A percentile compares a stretch with the other conserved stretches of the same genome.
Evolutionary conservation across 139 green algal species (phyloP).

Genomic region (Picochlorum costavermella): DNA sequence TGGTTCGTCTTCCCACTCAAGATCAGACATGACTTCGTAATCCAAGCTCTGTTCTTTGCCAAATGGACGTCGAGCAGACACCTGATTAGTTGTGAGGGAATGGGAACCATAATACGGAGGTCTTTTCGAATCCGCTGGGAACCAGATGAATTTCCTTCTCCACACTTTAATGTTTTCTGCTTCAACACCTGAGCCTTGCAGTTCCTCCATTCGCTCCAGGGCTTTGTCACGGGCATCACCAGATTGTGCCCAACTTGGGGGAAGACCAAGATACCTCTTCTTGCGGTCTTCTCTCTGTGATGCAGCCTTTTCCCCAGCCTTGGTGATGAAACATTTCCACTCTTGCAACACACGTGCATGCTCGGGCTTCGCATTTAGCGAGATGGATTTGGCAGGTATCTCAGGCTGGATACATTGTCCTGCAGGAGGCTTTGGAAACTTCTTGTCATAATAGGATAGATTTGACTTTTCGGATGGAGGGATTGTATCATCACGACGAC

Average conservation of each 20-base stretch:
- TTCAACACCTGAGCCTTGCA: constrained; percentile 10
- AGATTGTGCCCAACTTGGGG: constrained; percentile 46
- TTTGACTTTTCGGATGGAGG: not conserved
- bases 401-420: too few relatives aligned
- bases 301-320: not conserved
- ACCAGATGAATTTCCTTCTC: constrained; percentile 51
- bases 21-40: constrained; percentile 66
- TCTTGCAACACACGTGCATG: not conserved
- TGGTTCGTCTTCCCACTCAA: constrained; percentile 76
- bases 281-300: not conserved
- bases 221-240: constrained; percentile 6
- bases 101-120: constrained; percentile 55
- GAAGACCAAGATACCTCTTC: constrained; percentile 30
- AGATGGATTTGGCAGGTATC: too few relatives aligned
- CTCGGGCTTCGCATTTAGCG: too few relatives aligned
- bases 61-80: constrained; percentile 36
- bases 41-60: constrained; percentile 46
- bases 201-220: not conserved
- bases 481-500: not conserved
- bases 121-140: constrained; percentile 21
- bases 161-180: constrained; percentile 25
- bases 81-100: constrained; percentile 11
- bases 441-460: too few relatives aligned
- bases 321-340: constrained; percentile 7
- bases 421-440: too few relatives aligned